Percentiles rank a stretch among this genome's conserved stretches.
phyloP scores from a whole-genome alignment of 768 basidiomycete species.

The Hirschioporus abietinus region DNA sequence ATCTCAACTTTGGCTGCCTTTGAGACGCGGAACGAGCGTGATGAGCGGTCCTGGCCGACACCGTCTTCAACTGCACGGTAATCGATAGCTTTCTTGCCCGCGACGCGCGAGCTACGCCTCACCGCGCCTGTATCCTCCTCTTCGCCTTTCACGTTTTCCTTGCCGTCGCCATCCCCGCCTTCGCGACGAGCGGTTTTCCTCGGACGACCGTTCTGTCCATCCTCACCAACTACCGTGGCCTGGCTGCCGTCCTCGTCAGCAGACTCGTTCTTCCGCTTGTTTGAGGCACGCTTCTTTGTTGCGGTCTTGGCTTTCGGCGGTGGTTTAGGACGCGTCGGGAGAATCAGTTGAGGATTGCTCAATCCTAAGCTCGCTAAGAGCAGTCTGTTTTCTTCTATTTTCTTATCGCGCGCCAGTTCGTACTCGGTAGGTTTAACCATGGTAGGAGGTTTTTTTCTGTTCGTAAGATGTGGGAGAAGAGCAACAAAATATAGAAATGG shows the following conservation, averaged over 20 bases:
- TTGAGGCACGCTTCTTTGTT: not conserved
- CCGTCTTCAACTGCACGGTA: conserved; percentile 52
- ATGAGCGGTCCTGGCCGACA: conserved; percentile 30
- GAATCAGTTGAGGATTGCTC: conserved; percentile 31
- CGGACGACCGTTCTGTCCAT: conserved; percentile 20
- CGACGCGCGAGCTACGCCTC: conserved; percentile 66
- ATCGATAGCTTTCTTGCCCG: conserved; percentile 46
- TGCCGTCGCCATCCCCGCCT: conserved; percentile 23
- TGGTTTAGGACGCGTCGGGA: conserved; percentile 37
- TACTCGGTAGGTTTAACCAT: conserved; percentile 18
- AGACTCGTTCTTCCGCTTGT: not conserved
- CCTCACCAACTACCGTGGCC: not conserved
- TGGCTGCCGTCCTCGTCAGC: not conserved
- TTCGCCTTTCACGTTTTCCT: conserved; percentile 11
- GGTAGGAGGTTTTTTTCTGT: not conserved
- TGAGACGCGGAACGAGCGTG: not conserved
- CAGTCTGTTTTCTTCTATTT: conserved; percentile 38
- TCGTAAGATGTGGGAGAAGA: not conserved
- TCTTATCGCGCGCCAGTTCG: conserved; percentile 27
- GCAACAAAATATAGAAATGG: not conserved
- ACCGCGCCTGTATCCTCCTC: conserved; percentile 23
- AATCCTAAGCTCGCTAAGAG: conserved; percentile 41
- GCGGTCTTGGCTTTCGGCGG: conserved; percentile 20
- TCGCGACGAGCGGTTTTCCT: conserved; percentile 28
- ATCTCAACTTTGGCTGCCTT: conserved; percentile 20